Evolutionary conservation across 768 basidiomycete species (phyloP), one percentile per base, ranked within the genome.

Genomic region (Tricholoma matsutake): DNA sequence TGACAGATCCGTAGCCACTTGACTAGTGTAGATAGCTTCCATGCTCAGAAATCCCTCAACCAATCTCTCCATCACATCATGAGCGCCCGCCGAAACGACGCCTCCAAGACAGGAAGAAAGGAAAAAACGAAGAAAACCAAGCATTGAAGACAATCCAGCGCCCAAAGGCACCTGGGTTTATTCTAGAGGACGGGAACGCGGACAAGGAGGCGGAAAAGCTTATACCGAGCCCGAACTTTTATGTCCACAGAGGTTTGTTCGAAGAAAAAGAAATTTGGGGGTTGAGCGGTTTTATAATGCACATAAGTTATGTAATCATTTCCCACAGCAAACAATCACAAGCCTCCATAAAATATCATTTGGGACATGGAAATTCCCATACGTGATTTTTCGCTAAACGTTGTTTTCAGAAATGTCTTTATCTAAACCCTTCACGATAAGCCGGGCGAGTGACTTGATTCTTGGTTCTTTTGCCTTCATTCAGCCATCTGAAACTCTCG

Each of bases 101-200:
- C 88, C 85, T 90, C 87, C 78, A 61, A 62, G 64, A 77, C 73
- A 75, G 71, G 78, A 71, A 77, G 67, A 70, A 74, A 65, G 78
- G 78, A 79, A 77, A 72, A 76, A 79, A 65, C 78, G 74, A 81
- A 72, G 68, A 66, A 68, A 62, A 66, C 66, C 62, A 62, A 73
- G 65, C 69, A 63, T 67, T 65, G 65, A 68, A 60, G 68, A 73
- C 68, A 65, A 73, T 52, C 76, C 76, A 66, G 71, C 67, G 64
- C 71, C 68, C 58, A 35, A 67, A 34, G 61, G 71, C 71, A 72
- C 77, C 75, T 77, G 59, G 74, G 73, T 60, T 85, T 69, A 63
- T 39, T 92, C 83, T 91, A 81, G 89, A 82, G 85, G 88, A 92
- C 90, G 89, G 90, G 90, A 92, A 94, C 92, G 92, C 92, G 92